phyloP scores from a whole-genome alignment of 176 grass and related monocot genomes.

The Oryza longistaminata region DNA sequence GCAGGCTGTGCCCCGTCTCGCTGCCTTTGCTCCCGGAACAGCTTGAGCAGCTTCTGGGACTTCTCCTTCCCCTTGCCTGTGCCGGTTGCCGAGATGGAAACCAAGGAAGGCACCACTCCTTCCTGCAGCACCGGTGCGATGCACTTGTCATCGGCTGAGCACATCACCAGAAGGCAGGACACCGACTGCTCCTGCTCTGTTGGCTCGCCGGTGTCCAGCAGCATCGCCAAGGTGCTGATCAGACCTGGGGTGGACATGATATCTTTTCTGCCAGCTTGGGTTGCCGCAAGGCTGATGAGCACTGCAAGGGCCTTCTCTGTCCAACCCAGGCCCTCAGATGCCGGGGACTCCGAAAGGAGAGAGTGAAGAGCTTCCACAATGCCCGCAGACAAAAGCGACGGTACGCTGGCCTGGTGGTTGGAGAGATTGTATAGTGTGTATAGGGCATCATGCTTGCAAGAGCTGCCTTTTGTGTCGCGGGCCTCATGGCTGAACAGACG shows the following conservation, averaged over 20 bases:
- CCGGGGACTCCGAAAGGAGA: constrained; percentile 46
- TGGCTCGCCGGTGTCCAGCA: constrained; percentile 68
- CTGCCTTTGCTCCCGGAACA: constrained; percentile 93
- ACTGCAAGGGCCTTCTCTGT: constrained; percentile 73
- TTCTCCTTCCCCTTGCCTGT: constrained; percentile 81
- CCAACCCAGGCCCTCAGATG: constrained; percentile 59
- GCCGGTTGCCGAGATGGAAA: constrained; percentile 76
- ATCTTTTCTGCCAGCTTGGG: constrained; percentile 65
- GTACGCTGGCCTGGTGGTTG: constrained; percentile 69
- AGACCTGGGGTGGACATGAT: constrained; percentile 65
- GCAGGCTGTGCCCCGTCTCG: constrained; percentile 33
- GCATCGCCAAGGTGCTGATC: constrained; percentile 52
- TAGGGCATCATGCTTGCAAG: constrained; percentile 77
- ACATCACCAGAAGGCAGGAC: constrained; percentile 81
- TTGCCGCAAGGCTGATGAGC: constrained; percentile 76
- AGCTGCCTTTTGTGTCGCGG: constrained; percentile 34
- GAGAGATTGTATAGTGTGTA: constrained; percentile 87
- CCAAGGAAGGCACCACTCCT: constrained; percentile 83
- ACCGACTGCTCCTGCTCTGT: constrained; percentile 75
- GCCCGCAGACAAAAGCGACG: constrained; percentile 65
- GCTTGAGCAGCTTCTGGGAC: constrained; percentile 80
- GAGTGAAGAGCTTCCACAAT: constrained; percentile 60
- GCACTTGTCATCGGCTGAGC: constrained; percentile 73
- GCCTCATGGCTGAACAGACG: constrained; percentile 46
- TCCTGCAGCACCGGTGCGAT: constrained; percentile 80